A percentile compares a stretch with the other conserved stretches of the same genome.
Conservation (phyloP, 768 basidiomycete genomes). For the Kwoniella pini region DNA sequence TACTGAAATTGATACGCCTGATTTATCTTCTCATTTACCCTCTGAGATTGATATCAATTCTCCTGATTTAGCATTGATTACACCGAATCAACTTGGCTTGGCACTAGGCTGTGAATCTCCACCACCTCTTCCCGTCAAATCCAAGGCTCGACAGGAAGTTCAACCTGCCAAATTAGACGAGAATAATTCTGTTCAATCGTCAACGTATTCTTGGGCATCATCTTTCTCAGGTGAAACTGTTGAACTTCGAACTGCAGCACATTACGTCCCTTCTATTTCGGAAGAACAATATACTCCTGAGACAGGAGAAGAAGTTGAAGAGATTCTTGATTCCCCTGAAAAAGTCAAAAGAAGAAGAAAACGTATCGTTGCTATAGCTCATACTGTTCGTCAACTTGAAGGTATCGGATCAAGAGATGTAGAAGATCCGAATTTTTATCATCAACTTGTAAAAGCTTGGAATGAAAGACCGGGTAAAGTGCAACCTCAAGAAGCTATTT, state of each 20-base stretch:
- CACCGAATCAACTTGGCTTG: slow-evolving; percentile 11
- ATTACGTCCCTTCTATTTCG: slow-evolving; percentile 28
- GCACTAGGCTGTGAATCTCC: slow-evolving; percentile 11
- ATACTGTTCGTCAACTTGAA: slow-evolving; percentile 44
- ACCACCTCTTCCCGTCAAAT: not conserved
- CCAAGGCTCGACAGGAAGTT: not conserved
- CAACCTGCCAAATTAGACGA: not conserved
- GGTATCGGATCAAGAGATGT: slow-evolving; percentile 38
- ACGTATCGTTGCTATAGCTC: slow-evolving; percentile 40
- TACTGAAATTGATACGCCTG: slow-evolving; percentile 2
- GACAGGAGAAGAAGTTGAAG: slow-evolving; percentile 9
- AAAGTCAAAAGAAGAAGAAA: slow-evolving; percentile 29
- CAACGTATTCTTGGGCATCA: slow-evolving; percentile 46
- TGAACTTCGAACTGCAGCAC: slow-evolving; percentile 38
- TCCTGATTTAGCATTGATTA: slow-evolving; percentile 18
- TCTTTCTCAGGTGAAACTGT: slow-evolving; percentile 44
- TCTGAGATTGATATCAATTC: slow-evolving; percentile 21
- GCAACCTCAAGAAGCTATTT: slow-evolving; percentile 14
- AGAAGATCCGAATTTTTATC: slow-evolving; percentile 42
- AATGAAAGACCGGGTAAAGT: slow-evolving; percentile 27
- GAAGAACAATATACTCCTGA: not conserved
- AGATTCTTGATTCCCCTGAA: slow-evolving; percentile 27
- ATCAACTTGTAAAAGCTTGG: slow-evolving; percentile 37
- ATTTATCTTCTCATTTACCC: slow-evolving; percentile 7
- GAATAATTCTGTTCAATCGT: slow-evolving; percentile 18